Conservation (phyloP, 2,329 filamentous ascomycete species). For the Alternaria sp. region DNA sequence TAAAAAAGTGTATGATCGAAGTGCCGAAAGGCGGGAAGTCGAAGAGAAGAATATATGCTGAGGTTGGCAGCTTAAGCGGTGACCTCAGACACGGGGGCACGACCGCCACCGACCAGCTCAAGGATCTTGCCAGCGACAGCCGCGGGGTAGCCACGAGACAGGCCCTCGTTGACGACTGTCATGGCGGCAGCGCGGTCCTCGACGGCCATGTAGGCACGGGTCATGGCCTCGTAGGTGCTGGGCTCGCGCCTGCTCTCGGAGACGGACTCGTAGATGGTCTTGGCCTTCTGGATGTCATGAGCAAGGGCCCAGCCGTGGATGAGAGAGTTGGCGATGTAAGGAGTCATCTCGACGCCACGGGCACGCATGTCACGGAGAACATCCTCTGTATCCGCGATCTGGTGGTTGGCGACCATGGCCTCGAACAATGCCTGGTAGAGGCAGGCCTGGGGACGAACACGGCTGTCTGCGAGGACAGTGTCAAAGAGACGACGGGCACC, state of each 20-base stretch:
- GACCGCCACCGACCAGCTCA: conserved; percentile 70
- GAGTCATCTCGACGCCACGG: conserved; percentile 81
- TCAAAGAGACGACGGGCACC: conserved; percentile 85
- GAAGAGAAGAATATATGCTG: conserved; percentile 11
- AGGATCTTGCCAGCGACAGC: conserved; percentile 94
- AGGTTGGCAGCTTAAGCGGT: conserved; percentile 13
- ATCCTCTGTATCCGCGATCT: conserved; percentile 72
- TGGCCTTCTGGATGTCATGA: conserved; percentile 79
- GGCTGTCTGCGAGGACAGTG: conserved; percentile 70
- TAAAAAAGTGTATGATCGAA: conserved; percentile 17
- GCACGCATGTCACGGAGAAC: conserved; percentile 77
- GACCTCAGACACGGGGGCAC: conserved; percentile 28
- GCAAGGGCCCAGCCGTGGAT: conserved; percentile 95
- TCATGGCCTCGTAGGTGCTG: conserved; percentile 99
- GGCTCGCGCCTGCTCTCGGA: conserved; percentile 83
- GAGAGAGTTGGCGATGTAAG: conserved; percentile 97
- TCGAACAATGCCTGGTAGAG: conserved; percentile 98
- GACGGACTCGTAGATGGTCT: conserved; percentile 79
- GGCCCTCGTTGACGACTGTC: conserved; percentile 84
- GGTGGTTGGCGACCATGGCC: conserved; percentile 93
- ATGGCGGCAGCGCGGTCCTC: conserved; percentile 80
- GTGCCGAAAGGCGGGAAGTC: not conserved
- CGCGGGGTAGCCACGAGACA: conserved; percentile 85
- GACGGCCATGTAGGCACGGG: conserved; percentile 83
- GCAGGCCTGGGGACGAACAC: conserved; percentile 77